Base-by-base conservation (phyloP, 176 grass and related monocot genomes). In the Cenchrus americanus region DNA sequence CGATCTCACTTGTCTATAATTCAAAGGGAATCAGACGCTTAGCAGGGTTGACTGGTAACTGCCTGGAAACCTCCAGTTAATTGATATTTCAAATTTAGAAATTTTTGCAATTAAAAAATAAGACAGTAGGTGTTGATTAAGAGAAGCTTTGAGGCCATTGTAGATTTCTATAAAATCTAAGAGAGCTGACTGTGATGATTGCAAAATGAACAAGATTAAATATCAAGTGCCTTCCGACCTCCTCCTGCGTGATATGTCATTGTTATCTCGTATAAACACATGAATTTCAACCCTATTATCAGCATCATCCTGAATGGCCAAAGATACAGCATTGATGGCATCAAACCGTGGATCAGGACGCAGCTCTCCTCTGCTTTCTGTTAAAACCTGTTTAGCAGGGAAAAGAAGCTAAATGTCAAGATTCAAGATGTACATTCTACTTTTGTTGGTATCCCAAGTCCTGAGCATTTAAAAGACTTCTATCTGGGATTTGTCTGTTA, bases 281-380 rank as follows among this genome's bases (percentile, higher is more conserved):
- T 76, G 73, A 71, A 89, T 57, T 73, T 91, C 92, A 48, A 88
- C 62, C 68, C 52, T 77, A 76, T 60, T 72, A 24, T 80, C 71
- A 84, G 71, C 34, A 69, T 95, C 92, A 70, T 95, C 95, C 82
- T 91, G 84, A 60, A 95, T 70, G 51, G 80, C 91, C 84, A 95
- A 42, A 50, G 91, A 91, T 85, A 95, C 88, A 81, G 82, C 86
- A 80, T 98, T 95, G 51, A 98, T 91, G 78, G 88, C 85, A 93
- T 98, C 95, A 88, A 91, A 87, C 41, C 80, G 85, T 64, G 95
- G 95, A 78, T 98, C 92, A 69, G 95, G 86, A 88, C 73, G 88
- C 32, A 93, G 81, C 60, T 95, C 87, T 37, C 91, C 92, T 88
- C 87, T 98, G 85, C 82, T 95, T 89, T 88, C 92, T 77, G 92